phyloP scores from a whole-genome alignment of 352 stramenopile genomes.

The Globisporangium paroecandrum region DNA sequence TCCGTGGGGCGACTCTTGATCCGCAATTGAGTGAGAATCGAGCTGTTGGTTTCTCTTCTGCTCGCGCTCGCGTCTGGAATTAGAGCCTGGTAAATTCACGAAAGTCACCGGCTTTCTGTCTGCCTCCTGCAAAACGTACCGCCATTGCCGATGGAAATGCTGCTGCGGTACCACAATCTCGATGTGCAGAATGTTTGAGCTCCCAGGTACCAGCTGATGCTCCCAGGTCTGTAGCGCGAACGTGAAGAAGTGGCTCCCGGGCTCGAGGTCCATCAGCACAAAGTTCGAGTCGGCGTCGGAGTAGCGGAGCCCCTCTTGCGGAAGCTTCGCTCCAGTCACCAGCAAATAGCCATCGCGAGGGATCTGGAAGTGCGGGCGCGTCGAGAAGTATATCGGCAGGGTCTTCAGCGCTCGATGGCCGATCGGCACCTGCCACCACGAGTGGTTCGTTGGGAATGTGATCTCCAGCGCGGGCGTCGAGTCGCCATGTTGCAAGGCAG shows the following conservation, averaged over 20 bases:
- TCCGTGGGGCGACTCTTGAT: neutral
- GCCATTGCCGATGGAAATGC: slow-evolving; percentile 15
- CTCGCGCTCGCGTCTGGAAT: neutral
- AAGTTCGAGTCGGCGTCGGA: slow-evolving; percentile 4
- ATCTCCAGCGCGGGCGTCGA: slow-evolving; percentile 13
- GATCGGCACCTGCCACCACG: slow-evolving; percentile 26
- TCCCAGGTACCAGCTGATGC: slow-evolving; percentile 1
- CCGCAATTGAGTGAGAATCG: neutral
- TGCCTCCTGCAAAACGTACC: slow-evolving; percentile 11
- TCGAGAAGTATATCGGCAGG: slow-evolving; percentile 28
- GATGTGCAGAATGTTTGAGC: slow-evolving; percentile 30
- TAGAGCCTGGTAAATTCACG: slow-evolving; percentile 22
- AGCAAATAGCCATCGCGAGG: slow-evolving; percentile 38
- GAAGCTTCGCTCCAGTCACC: slow-evolving; percentile 34
- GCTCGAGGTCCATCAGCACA: slow-evolving; percentile 24
- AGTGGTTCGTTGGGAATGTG: slow-evolving; percentile 37
- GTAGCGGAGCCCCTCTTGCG: slow-evolving; percentile 16
- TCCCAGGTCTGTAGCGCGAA: slow-evolving; percentile 26
- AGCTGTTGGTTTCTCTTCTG: neutral
- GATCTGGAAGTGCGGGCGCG: slow-evolving; percentile 24
- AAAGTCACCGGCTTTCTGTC: slow-evolving; percentile 22
- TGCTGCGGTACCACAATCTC: slow-evolving; percentile 43
- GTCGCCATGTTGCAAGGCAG: neutral
- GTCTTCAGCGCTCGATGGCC: slow-evolving; percentile 13
- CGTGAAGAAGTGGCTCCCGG: slow-evolving; percentile 47